Evolutionary conservation across 164 flowering plant genomes (phyloP).

Genomic region (Houttuynia cordata): DNA sequence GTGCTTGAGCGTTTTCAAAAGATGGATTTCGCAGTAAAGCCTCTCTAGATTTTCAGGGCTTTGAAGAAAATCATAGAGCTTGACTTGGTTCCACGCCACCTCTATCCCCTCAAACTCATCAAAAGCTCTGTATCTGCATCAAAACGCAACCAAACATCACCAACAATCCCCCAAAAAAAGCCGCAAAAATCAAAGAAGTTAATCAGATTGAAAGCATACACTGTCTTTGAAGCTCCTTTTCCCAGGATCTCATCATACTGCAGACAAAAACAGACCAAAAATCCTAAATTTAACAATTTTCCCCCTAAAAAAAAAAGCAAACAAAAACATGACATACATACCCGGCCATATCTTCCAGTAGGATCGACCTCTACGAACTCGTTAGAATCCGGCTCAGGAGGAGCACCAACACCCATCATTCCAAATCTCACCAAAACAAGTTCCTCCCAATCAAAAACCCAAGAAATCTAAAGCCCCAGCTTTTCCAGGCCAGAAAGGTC

Average conservation of each 20-base stretch:
- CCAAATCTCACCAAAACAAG: no score
- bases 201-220: conserved; percentile 34
- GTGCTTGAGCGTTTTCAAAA: conserved; percentile 89
- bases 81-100: conserved; percentile 98
- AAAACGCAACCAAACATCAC: not conserved
- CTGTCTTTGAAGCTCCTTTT: conserved; percentile 92
- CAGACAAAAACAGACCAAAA: not conserved
- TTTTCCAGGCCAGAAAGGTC: not conserved
- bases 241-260: conserved; percentile 92
- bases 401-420: not conserved
- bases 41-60: conserved; percentile 82
- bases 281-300: not conserved
- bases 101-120: conserved; percentile 96
- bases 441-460: not conserved
- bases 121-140: conserved; percentile 72
- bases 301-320: not conserved
- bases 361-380: not conserved
- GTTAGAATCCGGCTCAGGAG: not conserved
- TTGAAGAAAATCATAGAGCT: conserved; percentile 64
- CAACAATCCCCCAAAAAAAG: conserved; percentile 1
- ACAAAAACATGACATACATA: not conserved
- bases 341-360: not conserved
- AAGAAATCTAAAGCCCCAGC: not conserved
- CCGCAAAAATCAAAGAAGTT: not conserved
- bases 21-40: conserved; percentile 83